A percentile compares a stretch with the other conserved stretches of the same genome.
These are phyloP conservation scores for Colletotrichum musae DNA, from an alignment of 2,329 filamentous ascomycete species.

Conservation along the genomic window DNA sequence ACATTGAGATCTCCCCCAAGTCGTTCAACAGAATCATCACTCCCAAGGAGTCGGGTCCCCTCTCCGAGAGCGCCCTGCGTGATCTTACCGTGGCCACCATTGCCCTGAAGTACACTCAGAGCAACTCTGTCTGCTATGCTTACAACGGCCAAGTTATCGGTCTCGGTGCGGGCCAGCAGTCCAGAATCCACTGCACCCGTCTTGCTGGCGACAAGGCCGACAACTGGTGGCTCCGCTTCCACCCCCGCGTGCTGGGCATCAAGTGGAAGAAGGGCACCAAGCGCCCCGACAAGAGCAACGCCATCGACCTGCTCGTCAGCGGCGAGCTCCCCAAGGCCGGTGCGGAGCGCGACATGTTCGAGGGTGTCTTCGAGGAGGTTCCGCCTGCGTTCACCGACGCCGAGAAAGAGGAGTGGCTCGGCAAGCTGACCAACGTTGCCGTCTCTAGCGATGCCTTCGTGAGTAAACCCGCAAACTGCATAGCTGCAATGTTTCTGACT, in stretches of 20 bases:
- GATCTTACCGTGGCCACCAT: slow-evolving; percentile 97
- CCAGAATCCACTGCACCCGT: slow-evolving; percentile 97
- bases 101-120: slow-evolving; percentile 98
- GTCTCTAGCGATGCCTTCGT: slow-evolving; percentile 96
- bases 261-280: slow-evolving; percentile 99
- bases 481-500: slow-evolving; percentile 45
- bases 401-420: slow-evolving; percentile 89
- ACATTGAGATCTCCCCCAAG: slow-evolving; percentile 85
- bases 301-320: slow-evolving; percentile 94
- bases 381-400: slow-evolving; percentile 85
- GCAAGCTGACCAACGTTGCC: slow-evolving; percentile 84
- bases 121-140: slow-evolving; percentile 98
- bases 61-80: slow-evolving; percentile 86
- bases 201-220: slow-evolving; percentile 98
- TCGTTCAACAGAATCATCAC: slow-evolving; percentile 90
- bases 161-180: slow-evolving; percentile 96
- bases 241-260: slow-evolving; percentile 87
- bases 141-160: slow-evolving; percentile 94
- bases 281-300: slow-evolving; percentile 97
- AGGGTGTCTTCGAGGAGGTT: slow-evolving; percentile 90
- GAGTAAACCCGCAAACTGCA: slow-evolving; percentile 58
- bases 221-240: slow-evolving; percentile 99
- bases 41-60: slow-evolving; percentile 80
- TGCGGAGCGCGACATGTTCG: slow-evolving; percentile 88
- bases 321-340: slow-evolving; percentile 89